Base-by-base conservation (phyloP, 805 yeast genomes). In the Hanseniaspora osmophila region DNA sequence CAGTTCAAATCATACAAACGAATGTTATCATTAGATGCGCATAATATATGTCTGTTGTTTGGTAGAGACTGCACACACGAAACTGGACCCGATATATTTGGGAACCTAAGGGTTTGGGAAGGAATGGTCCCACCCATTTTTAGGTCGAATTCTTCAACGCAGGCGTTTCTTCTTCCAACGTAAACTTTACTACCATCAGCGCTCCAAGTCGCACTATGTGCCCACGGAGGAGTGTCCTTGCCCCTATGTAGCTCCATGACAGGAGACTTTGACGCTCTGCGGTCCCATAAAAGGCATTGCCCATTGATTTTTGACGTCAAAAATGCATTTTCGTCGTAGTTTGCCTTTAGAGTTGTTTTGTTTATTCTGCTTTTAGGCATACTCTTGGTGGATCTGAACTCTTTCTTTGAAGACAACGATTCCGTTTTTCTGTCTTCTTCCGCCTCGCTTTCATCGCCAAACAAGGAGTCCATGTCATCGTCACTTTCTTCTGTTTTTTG, bases 11-110 rank as follows among this genome's bases (percentile, higher is more conserved):
- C 94, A 63, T 86, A 92, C 29, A 92, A 65, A 54, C 98, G 70
- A 33, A 92, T 78, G 56, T 92, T 92, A 58, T 92, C 98, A 52
- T 73, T 74, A 1, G 95, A 88, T 0, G 94, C 97, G 60, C 95
- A 86, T 13, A 92, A 65, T 10, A 92, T 53, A 57, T 84, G 90
- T 49, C 78, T 71, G 43, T 75, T 77, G 56, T 86, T 87, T 1
- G 95, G 95, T 74, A 90, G 68, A 2, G 94, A 71, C 32, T 77
- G 66, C 1, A 90, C 77, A 13, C 84, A 77, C 17, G 92, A 78
- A 2, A 92, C 95, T 0, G 96, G 87, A 0, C 98, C 98, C 1
- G 94, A 82, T 3, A 85, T 84, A 39, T 75, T 67, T 0, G 98
- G 97, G 61, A 92, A 80, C 56, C 74, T 78, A 42, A 90, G 64